Evolutionary conservation across 768 basidiomycete species (phyloP), one percentile per base, ranked within the genome.

Genomic region (Cystobasidium onofrii): DNA sequence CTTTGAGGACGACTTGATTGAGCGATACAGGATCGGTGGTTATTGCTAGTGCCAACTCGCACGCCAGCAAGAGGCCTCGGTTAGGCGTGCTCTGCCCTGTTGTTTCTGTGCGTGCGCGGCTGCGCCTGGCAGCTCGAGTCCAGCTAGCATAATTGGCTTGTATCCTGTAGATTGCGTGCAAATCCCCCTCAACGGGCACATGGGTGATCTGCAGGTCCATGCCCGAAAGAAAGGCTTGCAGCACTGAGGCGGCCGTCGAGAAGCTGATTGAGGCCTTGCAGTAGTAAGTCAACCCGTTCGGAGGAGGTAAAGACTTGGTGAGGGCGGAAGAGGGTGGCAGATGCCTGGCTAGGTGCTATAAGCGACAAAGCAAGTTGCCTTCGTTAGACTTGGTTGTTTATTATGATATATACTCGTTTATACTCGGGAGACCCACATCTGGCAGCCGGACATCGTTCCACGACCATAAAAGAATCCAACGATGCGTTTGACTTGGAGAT

Each of bases 391-490:
- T n/a, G n/a, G n/a, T n/a, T n/a, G n/a, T n/a, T n/a, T n/a, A n/a
- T n/a, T n/a, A n/a, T n/a, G n/a, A n/a, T n/a, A n/a, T n/a, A n/a
- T n/a, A n/a, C n/a, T n/a, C n/a, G n/a, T n/a, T n/a, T n/a, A n/a
- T n/a, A n/a, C n/a, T n/a, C n/a, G n/a, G n/a, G 25, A 10, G 10
- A 83, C 90, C 64, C 79, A 93, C 95, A 75, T 96, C 92, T 0
- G 91, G 88, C 34, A 96, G 81, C 7, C 87, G 86, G 17, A 80
- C 80, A 33, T 85, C 84, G 1, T 81, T 83, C 67, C 88, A 87
- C 0, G 90, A 92, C 95, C 95, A 97, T 0, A 86, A 91, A 1
- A 98, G 81, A 0, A 88, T 90, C 92, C 93, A 98, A n/a, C 96
- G 86, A 1, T 89, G 85, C 0, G 95, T 97, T 71, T 88, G 86